Evolutionary conservation across 2,329 filamentous ascomycete genomes (phyloP).

Genomic region (Cytospora piceicola): DNA sequence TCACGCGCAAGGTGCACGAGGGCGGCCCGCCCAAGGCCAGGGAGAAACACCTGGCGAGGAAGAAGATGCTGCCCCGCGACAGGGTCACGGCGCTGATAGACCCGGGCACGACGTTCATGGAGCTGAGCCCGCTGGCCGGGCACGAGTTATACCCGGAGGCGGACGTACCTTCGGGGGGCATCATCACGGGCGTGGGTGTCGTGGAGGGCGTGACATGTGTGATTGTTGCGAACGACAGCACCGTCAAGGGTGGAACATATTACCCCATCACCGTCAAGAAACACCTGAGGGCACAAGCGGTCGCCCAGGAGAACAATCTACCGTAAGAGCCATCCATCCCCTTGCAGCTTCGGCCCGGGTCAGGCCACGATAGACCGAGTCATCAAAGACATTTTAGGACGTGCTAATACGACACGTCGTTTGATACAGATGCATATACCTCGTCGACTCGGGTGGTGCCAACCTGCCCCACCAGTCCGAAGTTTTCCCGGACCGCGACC

Average conservation of each 20-base stretch:
- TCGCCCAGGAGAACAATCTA: conserved; percentile 83
- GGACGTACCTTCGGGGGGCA: conserved; percentile 85
- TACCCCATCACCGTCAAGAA: conserved; percentile 98
- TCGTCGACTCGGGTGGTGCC: conserved; percentile 93
- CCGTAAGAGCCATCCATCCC: conserved; percentile 51
- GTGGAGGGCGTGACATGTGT: conserved; percentile 91
- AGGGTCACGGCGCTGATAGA: conserved; percentile 86
- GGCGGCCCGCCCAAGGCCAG: conserved; percentile 82
- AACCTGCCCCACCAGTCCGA: conserved; percentile 95
- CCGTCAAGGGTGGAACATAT: conserved; percentile 96
- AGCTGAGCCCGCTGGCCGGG: conserved; percentile 90
- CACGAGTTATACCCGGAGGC: conserved; percentile 84
- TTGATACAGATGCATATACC: conserved; percentile 74
- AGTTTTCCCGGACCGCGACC: conserved; percentile 92
- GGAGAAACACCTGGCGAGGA: conserved; percentile 82
- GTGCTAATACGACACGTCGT: conserved; percentile 14
- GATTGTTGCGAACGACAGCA: conserved; percentile 94
- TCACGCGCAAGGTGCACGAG: conserved; percentile 72
- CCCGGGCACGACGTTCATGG: conserved; percentile 85
- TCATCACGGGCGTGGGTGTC: conserved; percentile 89
- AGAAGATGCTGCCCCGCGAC: conserved; percentile 94
- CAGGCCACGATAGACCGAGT: background rate
- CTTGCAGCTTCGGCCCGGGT: background rate
- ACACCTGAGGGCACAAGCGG: conserved; percentile 87
- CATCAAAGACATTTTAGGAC: background rate